These are phyloP conservation scores for Aurantiochytrium sp. DNA, from an alignment of 108 stramenopile genomes.

Conservation along the genomic window DNA sequence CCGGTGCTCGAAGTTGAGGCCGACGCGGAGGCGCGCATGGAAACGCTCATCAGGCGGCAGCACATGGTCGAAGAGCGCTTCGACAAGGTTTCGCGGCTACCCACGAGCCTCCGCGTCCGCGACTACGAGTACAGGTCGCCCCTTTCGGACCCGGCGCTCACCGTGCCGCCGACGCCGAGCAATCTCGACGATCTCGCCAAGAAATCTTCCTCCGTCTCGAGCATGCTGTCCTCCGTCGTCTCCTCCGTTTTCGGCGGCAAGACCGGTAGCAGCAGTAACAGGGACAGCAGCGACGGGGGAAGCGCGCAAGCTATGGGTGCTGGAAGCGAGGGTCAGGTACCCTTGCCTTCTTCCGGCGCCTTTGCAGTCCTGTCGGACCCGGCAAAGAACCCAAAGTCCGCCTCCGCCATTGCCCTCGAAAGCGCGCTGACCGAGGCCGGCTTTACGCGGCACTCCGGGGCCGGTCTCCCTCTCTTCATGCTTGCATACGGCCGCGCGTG, in stretches of 20 bases:
- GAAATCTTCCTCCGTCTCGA: neutral
- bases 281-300: no score
- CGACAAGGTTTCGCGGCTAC: neutral
- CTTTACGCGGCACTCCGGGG: neutral
- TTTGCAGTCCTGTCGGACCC: neutral
- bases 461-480: neutral
- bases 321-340: neutral
- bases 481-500: neutral
- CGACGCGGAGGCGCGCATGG: neutral
- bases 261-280: no score
- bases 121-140: neutral
- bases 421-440: neutral
- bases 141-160: neutral
- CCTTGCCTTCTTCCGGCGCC: neutral
- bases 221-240: neutral
- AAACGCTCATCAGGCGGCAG: neutral
- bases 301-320: no score
- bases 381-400: neutral
- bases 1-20: neutral
- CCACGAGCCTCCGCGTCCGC: neutral
- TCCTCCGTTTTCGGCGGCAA: neutral
- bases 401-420: neutral
- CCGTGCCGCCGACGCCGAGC: neutral
- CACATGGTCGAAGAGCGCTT: slow-evolving; percentile 2
- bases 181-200: neutral